Evolutionary conservation across 345 rosid genomes (phyloP), one percentile per base, ranked within the genome.

Genomic region (Populus tremula): DNA sequence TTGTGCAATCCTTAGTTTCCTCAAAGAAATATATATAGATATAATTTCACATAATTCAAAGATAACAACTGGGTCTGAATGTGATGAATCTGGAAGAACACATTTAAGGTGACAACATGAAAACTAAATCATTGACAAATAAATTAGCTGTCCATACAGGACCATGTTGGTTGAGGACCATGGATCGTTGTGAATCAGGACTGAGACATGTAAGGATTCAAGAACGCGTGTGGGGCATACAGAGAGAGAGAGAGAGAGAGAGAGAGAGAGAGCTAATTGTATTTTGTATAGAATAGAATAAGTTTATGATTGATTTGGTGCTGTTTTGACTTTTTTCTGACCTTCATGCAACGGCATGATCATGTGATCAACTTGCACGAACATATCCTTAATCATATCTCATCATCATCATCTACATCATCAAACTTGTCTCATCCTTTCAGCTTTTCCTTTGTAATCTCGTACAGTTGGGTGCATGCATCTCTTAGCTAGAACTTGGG

Each of bases 91-190:
- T 33, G 35, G 35, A 33, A 33, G 35, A 33, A 33, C 5, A 33
- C 35, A 33, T 33, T 33, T 33, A 33, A 33, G 35, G 36, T 33
- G 36, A 33, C 5, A 33, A 4, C 36, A 33, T 33, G 5, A 33
- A 33, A 33, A 5, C 0, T 33, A 41, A 41, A 10, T 41, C 45
- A 2, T 41, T 12, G 2, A 41, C 45, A 41, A 9, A 21, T 71
- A 29, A 71, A 38, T 23, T 71, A 29, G 21, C 17, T 7, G 8
- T 31, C 35, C 59, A 36, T 21, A 33, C 13, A 5, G 47, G 33
- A 72, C 50, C 76, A 56, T 36, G 35, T 2, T 68, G 27, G 5
- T 31, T 36, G 23, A 50, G 76, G 64, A 71, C 75, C 75, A 70
- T 43, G 18, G 2, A 20, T 53, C n/a, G 41, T 23, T 25, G 27